Conservation (phyloP, 2,329 filamentous ascomycete species). For the Pseudocercospora macadamiae region DNA sequence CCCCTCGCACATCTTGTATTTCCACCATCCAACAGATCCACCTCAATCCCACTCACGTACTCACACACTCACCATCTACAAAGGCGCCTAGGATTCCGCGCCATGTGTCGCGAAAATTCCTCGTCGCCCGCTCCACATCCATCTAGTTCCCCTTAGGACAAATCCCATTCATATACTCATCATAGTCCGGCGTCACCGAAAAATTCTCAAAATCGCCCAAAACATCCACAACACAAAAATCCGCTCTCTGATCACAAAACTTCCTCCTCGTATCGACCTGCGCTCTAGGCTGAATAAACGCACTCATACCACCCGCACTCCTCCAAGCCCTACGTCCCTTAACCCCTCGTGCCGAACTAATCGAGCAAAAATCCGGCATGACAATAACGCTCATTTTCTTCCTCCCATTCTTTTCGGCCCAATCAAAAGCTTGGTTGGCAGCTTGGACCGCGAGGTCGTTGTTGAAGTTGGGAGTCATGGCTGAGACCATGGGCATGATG, state of each 20-base stretch:
- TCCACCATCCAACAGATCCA: neutral
- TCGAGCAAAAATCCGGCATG: neutral
- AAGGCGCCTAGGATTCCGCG: neutral
- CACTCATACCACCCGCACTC: neutral
- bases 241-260: neutral
- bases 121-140: neutral
- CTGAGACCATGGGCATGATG: neutral
- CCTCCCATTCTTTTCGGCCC: neutral
- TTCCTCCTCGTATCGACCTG: neutral
- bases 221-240: constrained; percentile 2
- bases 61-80: neutral
- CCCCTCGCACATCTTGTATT: too few relatives aligned
- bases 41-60: neutral
- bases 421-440: neutral
- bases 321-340: neutral
- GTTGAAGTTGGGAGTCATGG: neutral
- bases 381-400: neutral
- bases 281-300: neutral
- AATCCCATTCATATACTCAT: neutral
- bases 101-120: neutral
- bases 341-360: neutral
- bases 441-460: neutral
- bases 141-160: neutral
- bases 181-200: neutral
- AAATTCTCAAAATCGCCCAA: neutral